Evolutionary conservation across 2,329 filamentous ascomycete species (phyloP).

Genomic region (Coleophoma eucalyptorum): DNA sequence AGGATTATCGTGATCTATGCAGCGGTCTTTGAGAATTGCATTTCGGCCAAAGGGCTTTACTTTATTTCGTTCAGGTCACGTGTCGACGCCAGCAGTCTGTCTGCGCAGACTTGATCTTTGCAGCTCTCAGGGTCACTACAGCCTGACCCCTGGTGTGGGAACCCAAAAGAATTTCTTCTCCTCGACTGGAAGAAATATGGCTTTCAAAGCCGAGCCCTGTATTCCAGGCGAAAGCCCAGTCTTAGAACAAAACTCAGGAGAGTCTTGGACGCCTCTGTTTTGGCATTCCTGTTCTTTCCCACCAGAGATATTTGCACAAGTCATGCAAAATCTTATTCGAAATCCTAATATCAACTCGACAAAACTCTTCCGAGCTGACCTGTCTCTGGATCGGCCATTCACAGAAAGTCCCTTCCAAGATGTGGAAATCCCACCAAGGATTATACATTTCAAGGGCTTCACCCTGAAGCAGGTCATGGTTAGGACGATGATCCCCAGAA

Average conservation of each 20-base stretch:
- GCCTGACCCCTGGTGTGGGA: no score
- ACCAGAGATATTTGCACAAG: slow-evolving; percentile 56
- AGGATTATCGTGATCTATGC: no score
- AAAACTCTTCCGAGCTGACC: slow-evolving; percentile 75
- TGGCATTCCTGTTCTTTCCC: slow-evolving; percentile 58
- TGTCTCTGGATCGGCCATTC: slow-evolving; percentile 51
- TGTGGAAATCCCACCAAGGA: slow-evolving; percentile 26
- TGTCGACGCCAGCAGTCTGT: background rate
- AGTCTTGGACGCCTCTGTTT: slow-evolving; percentile 51
- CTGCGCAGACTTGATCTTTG: no score
- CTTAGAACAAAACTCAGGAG: slow-evolving; percentile 30
- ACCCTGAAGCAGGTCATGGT: slow-evolving; percentile 62
- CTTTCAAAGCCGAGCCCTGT: slow-evolving; percentile 25
- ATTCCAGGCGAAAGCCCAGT: slow-evolving; percentile 27
- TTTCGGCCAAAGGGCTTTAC: background rate
- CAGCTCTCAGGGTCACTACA: no score
- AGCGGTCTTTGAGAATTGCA: no score
- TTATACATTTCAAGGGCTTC: slow-evolving; percentile 43
- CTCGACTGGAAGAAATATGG: slow-evolving; percentile 21
- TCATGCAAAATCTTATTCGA: slow-evolving; percentile 71
- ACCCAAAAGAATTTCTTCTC: no score
- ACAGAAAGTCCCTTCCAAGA: slow-evolving; percentile 26
- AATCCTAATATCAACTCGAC: slow-evolving; percentile 79
- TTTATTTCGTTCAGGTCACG: background rate
- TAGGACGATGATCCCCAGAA: slow-evolving; percentile 76